Conservation (phyloP, 306 rosid species). For the Corylus avellana region DNA sequence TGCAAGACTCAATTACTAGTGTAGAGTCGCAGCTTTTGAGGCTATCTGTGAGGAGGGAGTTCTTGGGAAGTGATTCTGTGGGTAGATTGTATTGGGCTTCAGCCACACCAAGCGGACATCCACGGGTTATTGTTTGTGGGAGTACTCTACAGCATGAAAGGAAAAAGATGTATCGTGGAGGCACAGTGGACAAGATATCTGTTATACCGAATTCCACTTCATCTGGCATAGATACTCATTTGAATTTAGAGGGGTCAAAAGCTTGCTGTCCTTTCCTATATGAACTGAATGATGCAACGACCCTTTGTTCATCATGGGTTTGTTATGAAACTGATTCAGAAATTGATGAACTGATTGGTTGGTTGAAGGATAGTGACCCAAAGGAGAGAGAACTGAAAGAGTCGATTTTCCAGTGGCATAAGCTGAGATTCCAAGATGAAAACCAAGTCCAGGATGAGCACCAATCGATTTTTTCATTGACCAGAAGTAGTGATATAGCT, state of each 20-base stretch:
- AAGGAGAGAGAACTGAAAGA: conserved; percentile 86
- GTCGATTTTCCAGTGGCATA: conserved; percentile 69
- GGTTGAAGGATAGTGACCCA: conserved; percentile 64
- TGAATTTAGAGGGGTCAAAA: conserved; percentile 41
- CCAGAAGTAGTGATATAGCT: conserved; percentile 42
- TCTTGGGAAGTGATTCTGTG: conserved; percentile 73
- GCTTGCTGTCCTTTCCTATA: conserved; percentile 38
- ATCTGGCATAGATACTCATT: conserved; percentile 32
- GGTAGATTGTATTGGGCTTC: conserved; percentile 87
- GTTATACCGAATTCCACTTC: conserved; percentile 37
- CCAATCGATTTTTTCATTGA: conserved; percentile 31
- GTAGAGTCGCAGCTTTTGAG: conserved; percentile 61
- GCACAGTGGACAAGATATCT: conserved; percentile 33
- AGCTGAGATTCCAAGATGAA: conserved; percentile 52
- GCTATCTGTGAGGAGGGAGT: conserved; percentile 79
- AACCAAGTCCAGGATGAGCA: conserved; percentile 48
- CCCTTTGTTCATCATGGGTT: conserved; percentile 55
- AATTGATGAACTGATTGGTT: conserved; percentile 63
- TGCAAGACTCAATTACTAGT: conserved; percentile 64
- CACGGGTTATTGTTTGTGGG: conserved; percentile 67
- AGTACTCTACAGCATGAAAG: conserved; percentile 41
- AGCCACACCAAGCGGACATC: conserved; percentile 45
- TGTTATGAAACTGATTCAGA: conserved; percentile 75
- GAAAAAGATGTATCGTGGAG: conserved; percentile 32
- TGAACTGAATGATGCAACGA: conserved; percentile 34